Percentiles rank a stretch among this genome's conserved stretches.
Evolutionary conservation across 2,329 filamentous ascomycete species (phyloP).

Genomic region (Fusarium nisikadoi): DNA sequence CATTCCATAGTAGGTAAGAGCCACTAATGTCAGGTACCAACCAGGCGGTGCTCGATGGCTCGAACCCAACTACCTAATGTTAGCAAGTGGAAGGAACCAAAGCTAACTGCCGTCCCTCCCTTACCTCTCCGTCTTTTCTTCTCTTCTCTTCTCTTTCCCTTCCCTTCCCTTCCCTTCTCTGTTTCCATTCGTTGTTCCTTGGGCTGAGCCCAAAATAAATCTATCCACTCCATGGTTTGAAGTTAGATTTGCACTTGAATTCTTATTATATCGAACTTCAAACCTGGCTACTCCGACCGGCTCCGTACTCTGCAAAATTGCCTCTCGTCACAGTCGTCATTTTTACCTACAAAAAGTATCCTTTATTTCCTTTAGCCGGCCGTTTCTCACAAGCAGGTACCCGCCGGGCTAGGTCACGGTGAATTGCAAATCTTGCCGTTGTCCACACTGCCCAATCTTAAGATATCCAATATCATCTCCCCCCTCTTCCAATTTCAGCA

Average conservation of each 20-base stretch:
- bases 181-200: neutral
- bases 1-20: slow-evolving; percentile 15
- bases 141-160: neutral
- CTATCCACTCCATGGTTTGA: neutral
- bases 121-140: neutral
- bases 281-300: neutral
- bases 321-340: slow-evolving; percentile 23
- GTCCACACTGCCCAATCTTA: slow-evolving; percentile 35
- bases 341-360: slow-evolving; percentile 9
- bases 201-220: neutral
- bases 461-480: slow-evolving; percentile 35
- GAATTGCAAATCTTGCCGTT: slow-evolving; percentile 40
- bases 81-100: slow-evolving; percentile 25
- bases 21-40: slow-evolving; percentile 44
- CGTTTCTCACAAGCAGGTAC: slow-evolving; percentile 22
- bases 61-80: slow-evolving; percentile 4
- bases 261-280: neutral
- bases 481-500: slow-evolving; percentile 30
- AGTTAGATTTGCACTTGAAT: neutral
- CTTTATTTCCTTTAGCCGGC: slow-evolving; percentile 15
- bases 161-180: neutral
- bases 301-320: slow-evolving; percentile 11
- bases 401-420: slow-evolving; percentile 28
- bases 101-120: slow-evolving; percentile 16
- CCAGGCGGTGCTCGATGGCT: slow-evolving; percentile 28